Percentiles rank a stretch among this genome's conserved stretches.
phyloP scores from a whole-genome alignment of 805 yeast species.

The Hanseniaspora valbyensis region DNA sequence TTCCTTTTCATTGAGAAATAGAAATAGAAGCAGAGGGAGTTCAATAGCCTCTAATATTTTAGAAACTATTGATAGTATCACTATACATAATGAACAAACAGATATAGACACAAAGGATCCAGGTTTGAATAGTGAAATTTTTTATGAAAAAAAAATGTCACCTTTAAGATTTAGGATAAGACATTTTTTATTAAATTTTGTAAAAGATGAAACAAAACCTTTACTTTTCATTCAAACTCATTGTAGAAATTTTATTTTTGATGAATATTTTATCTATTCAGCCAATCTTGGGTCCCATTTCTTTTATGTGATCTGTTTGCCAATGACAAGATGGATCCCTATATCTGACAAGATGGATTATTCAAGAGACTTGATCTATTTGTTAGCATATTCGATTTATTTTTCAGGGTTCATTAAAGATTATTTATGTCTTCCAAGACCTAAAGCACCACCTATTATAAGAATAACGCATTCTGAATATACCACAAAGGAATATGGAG shows the following conservation, averaged over 20 bases:
- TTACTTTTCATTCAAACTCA: conserved; percentile 46
- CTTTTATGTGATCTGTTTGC: conserved; percentile 80
- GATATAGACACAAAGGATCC: conserved; percentile 71
- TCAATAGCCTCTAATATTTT: conserved; percentile 8
- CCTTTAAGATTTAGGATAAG: conserved; percentile 47
- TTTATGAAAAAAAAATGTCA: conserved; percentile 50
- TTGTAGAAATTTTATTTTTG: conserved; percentile 42
- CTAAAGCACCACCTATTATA: conserved; percentile 80
- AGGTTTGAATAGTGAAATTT: conserved; percentile 30
- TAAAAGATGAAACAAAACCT: conserved; percentile 53
- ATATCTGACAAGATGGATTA: conserved; percentile 29
- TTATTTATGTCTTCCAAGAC: conserved; percentile 80
- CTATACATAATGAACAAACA: conserved; percentile 19
- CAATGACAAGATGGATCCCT: conserved; percentile 78
- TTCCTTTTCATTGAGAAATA: not conserved
- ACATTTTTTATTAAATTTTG: conserved; percentile 39
- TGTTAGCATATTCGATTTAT: conserved; percentile 44
- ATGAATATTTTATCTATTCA: conserved; percentile 71
- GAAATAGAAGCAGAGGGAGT: conserved; percentile 7
- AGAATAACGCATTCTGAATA: conserved; percentile 84
- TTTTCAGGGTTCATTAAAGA: conserved; percentile 71
- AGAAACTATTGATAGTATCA: conserved; percentile 11
- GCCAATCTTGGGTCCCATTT: conserved; percentile 90
- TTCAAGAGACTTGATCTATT: conserved; percentile 65
- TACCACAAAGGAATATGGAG: conserved; percentile 88